phyloP scores from a whole-genome alignment of 2,329 filamentous ascomycete genomes.

The Venturia pyrina region DNA sequence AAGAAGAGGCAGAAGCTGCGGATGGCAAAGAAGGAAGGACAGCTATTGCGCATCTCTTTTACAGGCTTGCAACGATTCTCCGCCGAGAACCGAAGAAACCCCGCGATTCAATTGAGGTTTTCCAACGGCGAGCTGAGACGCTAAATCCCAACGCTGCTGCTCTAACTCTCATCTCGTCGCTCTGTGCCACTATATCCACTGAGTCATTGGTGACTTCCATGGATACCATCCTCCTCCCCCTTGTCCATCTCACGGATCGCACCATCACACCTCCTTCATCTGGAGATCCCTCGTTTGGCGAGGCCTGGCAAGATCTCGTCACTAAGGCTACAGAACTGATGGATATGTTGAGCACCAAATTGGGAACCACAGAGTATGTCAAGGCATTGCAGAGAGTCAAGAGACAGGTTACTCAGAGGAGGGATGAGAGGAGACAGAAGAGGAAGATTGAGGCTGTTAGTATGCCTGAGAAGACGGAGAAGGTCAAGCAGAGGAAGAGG shows the following conservation, averaged over 20 bases:
- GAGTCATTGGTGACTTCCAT: conserved; percentile 50
- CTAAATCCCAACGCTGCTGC: conserved; percentile 67
- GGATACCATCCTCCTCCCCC: conserved; percentile 52
- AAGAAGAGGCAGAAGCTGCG: conserved; percentile 23
- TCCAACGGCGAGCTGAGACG: conserved; percentile 49
- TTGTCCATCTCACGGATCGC: conserved; percentile 82
- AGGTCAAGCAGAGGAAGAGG: conserved; percentile 59
- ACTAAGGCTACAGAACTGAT: conserved; percentile 67
- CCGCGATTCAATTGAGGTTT: conserved; percentile 27
- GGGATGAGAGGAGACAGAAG: conserved; percentile 70
- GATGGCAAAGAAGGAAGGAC: conserved; percentile 30
- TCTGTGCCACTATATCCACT: conserved; percentile 52
- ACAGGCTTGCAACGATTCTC: conserved; percentile 67
- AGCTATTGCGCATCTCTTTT: conserved; percentile 65
- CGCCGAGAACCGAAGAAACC: conserved; percentile 48
- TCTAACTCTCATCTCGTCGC: conserved; percentile 61
- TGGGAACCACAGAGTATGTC: conserved; percentile 75
- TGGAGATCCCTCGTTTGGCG: conserved; percentile 56
- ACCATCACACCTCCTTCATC: conserved; percentile 43
- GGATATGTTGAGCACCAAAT: conserved; percentile 71
- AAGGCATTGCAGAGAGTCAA: conserved; percentile 61
- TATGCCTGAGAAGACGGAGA: conserved; percentile 77
- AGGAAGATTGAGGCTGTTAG: conserved; percentile 79
- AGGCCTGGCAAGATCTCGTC: conserved; percentile 60
- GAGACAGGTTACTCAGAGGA: conserved; percentile 58